Percentiles rank a stretch among this genome's conserved stretches.
Evolutionary conservation across 352 stramenopile genomes (phyloP).

Genomic region (Blastocystis sp.): DNA sequence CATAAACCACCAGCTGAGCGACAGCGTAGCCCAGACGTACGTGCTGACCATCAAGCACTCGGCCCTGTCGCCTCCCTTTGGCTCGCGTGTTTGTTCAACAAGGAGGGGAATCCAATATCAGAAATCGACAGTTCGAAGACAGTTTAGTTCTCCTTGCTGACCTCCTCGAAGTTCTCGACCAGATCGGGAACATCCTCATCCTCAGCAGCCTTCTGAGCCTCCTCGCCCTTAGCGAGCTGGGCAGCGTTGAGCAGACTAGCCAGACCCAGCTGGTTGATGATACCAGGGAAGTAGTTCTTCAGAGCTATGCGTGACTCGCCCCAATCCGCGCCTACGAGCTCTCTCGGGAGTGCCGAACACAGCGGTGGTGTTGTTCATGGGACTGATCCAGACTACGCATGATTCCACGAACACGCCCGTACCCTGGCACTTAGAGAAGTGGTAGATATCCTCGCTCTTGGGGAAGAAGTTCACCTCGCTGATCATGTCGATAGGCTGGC

Average conservation of each 20-base stretch:
- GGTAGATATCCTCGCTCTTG: conserved; percentile 85
- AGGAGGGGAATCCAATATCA: conserved; percentile 37
- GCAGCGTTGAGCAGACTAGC: conserved; percentile 94
- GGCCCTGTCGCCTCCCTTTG: background rate
- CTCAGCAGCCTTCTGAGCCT: conserved; percentile 84
- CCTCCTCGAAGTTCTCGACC: conserved; percentile 97
- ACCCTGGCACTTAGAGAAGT: conserved; percentile 85
- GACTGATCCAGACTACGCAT: conserved; percentile 80
- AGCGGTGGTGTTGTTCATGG: conserved; percentile 85
- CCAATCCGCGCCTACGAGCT: conserved; percentile 10
- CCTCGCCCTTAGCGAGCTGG: conserved; percentile 86
- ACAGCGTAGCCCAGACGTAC: background rate
- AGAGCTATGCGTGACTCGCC: conserved; percentile 22
- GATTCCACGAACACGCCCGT: conserved; percentile 73
- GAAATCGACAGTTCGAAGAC: conserved; percentile 55
- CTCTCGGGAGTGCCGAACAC: conserved; percentile 84
- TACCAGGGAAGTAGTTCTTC: conserved; percentile 84
- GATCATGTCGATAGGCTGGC: conserved; percentile 84
- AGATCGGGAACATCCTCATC: conserved; percentile 96
- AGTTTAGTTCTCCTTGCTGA: conserved; percentile 80
- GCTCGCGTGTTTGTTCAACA: conserved; percentile 27
- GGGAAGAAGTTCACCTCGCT: conserved; percentile 90
- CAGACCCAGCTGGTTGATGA: conserved; percentile 96
- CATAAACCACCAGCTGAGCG: background rate
- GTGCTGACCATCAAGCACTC: conserved; percentile 24